Evolutionary conservation across 305 asterid genomes (phyloP), one percentile per base, ranked within the genome.

Genomic region (Fraxinus sp.): DNA sequence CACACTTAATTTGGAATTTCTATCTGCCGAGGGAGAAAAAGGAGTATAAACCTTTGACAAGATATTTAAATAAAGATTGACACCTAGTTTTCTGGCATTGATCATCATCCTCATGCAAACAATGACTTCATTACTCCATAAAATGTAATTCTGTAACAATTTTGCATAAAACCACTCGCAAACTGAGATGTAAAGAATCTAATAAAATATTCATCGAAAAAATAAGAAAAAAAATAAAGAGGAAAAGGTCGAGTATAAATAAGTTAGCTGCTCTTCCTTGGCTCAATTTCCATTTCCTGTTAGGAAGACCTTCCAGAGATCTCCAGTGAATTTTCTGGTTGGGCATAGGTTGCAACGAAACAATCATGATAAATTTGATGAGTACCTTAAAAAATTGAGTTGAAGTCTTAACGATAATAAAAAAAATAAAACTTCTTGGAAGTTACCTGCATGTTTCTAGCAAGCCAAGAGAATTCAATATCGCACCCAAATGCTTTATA

Each of bases 321-420:
- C 97, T 88, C 98, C 98, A 93, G 84, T 94, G 98, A 87, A 94
- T 94, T 88, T 95, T 94, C 97, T 94, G 97, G 88, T 95, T 94
- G 5, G 74, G 90, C 32, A 86, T 95, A 76, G 99, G 99, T 97
- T 93, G 95, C 86, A 83, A 80, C 55, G 76, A 39, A 86, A 83
- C n/a, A 81, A 70, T 75, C 28, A 44, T 57, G 74, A 28, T 76
- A 74, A 77, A 87, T 37, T 74, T 32, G 75, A 78, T 74, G 16
- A 81, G 74, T 37, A 76, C 20, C 13, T 46, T 18, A 85, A 79
- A 82, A 30, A n/a, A 57, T 81, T 75, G 46, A 14, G 16, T 32
- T 8, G 16, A 77, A 49, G 59, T 49, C 59, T 49, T 4, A 49
- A 49, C 62, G 73, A 7, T 37, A 57, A 72, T 36, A 76, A 8